Base-by-base conservation (phyloP, 192 early-diverging fungal species). In the Podila epicladia region DNA sequence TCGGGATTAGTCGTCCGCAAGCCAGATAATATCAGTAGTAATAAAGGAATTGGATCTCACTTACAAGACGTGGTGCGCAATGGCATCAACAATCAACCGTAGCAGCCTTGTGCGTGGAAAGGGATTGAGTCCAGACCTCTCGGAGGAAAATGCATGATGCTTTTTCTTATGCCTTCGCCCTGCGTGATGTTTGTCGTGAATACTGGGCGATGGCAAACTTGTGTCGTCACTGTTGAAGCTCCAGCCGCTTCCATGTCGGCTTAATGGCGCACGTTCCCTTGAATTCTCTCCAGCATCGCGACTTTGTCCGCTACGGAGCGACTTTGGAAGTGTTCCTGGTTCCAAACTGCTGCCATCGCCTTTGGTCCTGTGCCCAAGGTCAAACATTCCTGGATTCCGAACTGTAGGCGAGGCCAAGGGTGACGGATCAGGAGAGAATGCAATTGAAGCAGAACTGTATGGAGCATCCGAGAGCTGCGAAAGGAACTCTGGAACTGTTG, bases 31-130 rank as follows among this genome's bases (percentile, higher is more conserved):
- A 35, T 48, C 49, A 45, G 41, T 22, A 20, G 41, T 45, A 64
- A 24, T 33, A 48, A 33, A 67, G 33, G 48, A 24, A 28, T 37
- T 19, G 55, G 15, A 31, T 51, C 29, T 51, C 17, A 80, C 88
- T 84, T 85, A 89, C 88, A 87, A 87, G 6, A 88, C 86, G 68
- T 85, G 85, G 26, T 85, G 86, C 22, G 88, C 72, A 60, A 88
- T 90, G 7, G 84, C 84, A 74, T 90, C 88, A 28, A 90, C 76
- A 49, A 90, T 84, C 9, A 87, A 45, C 12, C 88, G 82, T 55
- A 88, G 57, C 20, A 90, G 68, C 20, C 83, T 73, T 17, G 85
- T 83, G 29, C 83, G 85, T 17, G 86, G 88, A 19, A 75, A 73
- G 2, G 79, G 72, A 58, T 69, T 74, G 51, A 26, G 68, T 17